A percentile compares a stretch with the other conserved stretches of the same genome.
Evolutionary conservation across 495 filamentous ascomycete species (phyloP).

Genomic region (Neurospora sp.): DNA sequence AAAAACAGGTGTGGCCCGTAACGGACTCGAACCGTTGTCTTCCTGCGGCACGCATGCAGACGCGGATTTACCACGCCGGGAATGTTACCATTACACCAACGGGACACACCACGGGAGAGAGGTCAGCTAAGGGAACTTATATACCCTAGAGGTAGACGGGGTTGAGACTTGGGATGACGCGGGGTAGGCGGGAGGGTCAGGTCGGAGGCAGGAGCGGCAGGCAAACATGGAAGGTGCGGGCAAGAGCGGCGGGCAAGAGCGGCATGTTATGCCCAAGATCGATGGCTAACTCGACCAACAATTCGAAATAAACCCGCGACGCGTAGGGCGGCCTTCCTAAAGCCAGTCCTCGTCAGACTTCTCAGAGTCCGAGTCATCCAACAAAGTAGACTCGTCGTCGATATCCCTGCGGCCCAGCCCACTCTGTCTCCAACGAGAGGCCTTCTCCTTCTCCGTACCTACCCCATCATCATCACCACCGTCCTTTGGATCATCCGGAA

Average conservation of each 20-base stretch:
- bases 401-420: background rate
- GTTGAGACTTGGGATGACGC: background rate
- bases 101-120: background rate
- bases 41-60: background rate
- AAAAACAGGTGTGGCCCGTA: background rate
- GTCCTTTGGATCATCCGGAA: background rate
- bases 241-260: background rate
- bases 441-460: background rate
- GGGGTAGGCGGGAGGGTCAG: background rate
- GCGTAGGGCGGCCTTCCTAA: background rate
- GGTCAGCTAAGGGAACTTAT: background rate
- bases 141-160: background rate
- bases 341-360: background rate
- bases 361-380: background rate
- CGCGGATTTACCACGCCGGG: background rate
- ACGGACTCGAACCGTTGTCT: background rate
- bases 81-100: background rate
- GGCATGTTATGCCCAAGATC: background rate
- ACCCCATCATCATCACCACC: background rate
- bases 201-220: background rate
- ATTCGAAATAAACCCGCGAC: background rate
- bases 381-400: background rate
- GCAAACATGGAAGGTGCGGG: background rate
- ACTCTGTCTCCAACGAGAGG: background rate
- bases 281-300: background rate